Base-by-base conservation (phyloP, 2,329 filamentous ascomycete genomes). In the Botryotinia globosa region DNA sequence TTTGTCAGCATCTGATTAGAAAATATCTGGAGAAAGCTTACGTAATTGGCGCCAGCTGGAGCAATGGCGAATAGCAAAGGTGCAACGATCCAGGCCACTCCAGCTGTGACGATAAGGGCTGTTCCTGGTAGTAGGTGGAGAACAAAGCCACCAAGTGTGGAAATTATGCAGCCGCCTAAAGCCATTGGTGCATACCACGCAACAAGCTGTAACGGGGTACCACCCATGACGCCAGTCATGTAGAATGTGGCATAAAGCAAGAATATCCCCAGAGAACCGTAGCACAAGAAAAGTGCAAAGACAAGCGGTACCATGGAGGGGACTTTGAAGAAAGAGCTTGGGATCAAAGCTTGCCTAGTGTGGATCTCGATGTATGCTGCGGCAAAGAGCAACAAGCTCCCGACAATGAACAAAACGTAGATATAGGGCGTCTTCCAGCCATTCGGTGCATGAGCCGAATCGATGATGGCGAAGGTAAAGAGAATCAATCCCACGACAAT, bases 381-480 rank as follows among this genome's bases (percentile, higher is more conserved):
- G 0, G 83, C 82, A 1, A 81, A 82, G 1, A 96, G 83, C 12
- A 91, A 81, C 0, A 92, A 72, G 9, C 86, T 82, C 0, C 92
- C 92, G 1, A 91, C 56, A 4, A 89, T 82, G 64, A 95, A 87
- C 0, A 89, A 88, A 16, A 90, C 83, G 58, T 87, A 87, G 54
- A 95, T 90, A 76, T 94, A 93, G 1, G 91, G 90, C 0, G 90
- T 93, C n/a, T 81, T 83, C 92, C 92, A 95, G 2, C 90, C 88
- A 4, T 89, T 80, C 0, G 89, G 87, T 0, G 91, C 91, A 79
- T 93, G 89, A 0, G 89, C 87, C 12, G 89, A 90, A 65, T 93
- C 90, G 0, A 92, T 94, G 69, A 96, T 87, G 0, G 92, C 91
- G 77, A 90, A 95, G 0, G 94, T 90, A 75, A 93, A 84, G 39